These are phyloP conservation scores for Pseudogymnoascus sp. DNA, from an alignment of 2,329 filamentous ascomycete genomes.

Conservation along the genomic window DNA sequence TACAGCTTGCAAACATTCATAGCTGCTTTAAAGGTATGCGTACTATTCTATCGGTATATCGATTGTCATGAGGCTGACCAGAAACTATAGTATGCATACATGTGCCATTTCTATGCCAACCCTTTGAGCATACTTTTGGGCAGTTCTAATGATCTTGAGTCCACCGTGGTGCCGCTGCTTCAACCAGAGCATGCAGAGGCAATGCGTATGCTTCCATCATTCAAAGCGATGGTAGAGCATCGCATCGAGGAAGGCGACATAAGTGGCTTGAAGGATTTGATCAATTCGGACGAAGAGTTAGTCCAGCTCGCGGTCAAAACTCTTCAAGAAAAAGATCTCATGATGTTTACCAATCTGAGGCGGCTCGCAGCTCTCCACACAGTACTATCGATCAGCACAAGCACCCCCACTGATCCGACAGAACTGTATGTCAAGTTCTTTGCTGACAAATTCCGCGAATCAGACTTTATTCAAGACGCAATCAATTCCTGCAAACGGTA, in stretches of 20 bases:
- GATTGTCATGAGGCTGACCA: slow-evolving; percentile 12
- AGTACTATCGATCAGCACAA: neutral
- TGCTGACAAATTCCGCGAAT: slow-evolving; percentile 42
- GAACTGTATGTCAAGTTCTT: slow-evolving; percentile 54
- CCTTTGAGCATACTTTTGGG: slow-evolving; percentile 56
- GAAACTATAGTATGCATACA: slow-evolving; percentile 60
- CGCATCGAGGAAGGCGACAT: slow-evolving; percentile 36
- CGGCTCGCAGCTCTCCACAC: neutral
- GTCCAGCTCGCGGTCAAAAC: neutral
- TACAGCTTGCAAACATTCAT: slow-evolving; percentile 67
- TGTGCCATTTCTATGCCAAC: slow-evolving; percentile 80
- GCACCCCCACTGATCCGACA: slow-evolving; percentile 23
- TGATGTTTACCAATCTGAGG: neutral
- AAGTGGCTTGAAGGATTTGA: slow-evolving; percentile 15
- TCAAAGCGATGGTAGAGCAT: slow-evolving; percentile 45
- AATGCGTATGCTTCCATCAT: slow-evolving; percentile 60
- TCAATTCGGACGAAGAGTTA: neutral
- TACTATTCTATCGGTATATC: neutral
- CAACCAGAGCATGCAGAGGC: slow-evolving; percentile 57
- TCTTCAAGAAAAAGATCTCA: neutral
- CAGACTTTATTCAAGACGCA: slow-evolving; percentile 40
- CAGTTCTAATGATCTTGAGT: slow-evolving; percentile 24
- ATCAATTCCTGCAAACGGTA: slow-evolving; percentile 48
- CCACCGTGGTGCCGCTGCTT: slow-evolving; percentile 30
- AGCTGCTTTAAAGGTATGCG: slow-evolving; percentile 54